phyloP scores from a whole-genome alignment of 257 asterid genomes.

The Solanum bulbocastanum region DNA sequence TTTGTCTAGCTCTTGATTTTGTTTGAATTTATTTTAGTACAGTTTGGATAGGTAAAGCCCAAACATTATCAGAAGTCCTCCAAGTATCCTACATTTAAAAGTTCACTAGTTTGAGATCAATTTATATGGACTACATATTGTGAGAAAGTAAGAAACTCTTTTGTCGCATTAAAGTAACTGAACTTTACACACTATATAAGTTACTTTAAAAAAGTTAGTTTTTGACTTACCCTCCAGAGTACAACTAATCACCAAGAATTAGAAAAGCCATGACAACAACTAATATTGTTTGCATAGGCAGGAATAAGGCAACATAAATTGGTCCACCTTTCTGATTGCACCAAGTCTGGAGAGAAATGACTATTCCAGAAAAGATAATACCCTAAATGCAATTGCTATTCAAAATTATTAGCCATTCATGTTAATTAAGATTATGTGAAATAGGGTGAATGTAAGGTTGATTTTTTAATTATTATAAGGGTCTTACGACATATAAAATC shows the following conservation, averaged over 20 bases:
- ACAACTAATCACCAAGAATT: constrained; percentile 57
- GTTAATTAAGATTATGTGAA: too few relatives aligned
- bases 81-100: constrained; percentile 41
- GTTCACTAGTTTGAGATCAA: background rate
- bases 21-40: too few relatives aligned
- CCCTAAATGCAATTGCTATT: constrained; percentile 35
- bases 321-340: constrained; percentile 88
- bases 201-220: too few relatives aligned
- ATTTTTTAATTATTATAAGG: background rate
- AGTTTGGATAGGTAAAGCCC: constrained; percentile 39
- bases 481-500: constrained; percentile 61
- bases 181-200: background rate
- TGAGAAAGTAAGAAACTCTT: background rate
- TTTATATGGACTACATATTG: background rate
- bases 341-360: constrained; percentile 77
- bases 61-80: constrained; percentile 54
- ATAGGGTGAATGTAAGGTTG: background rate
- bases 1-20: too few relatives aligned
- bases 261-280: constrained; percentile 71
- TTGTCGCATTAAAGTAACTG: background rate
- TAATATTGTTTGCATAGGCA: constrained; percentile 75
- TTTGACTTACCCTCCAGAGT: constrained; percentile 62
- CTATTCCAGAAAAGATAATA: constrained; percentile 67
- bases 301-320: constrained; percentile 74
- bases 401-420: background rate